phyloP scores from a whole-genome alignment of 768 basidiomycete genomes.

The Chiua virens region DNA sequence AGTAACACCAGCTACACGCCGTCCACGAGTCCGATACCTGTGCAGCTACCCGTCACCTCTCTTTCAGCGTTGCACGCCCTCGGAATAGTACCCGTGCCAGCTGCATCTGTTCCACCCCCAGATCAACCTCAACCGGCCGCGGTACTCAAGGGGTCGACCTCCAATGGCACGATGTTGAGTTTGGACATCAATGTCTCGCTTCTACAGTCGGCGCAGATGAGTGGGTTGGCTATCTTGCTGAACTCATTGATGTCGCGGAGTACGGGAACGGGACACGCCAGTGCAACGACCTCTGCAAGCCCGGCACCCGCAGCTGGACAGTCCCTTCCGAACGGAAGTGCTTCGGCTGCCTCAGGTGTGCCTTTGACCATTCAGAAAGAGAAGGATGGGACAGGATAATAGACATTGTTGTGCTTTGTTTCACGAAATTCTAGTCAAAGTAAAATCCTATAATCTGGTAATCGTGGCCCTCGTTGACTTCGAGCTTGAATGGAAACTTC shows the following conservation, averaged over 20 bases:
- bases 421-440: slow-evolving; percentile 7
- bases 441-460: background rate
- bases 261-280: slow-evolving; percentile 22
- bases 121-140: slow-evolving; percentile 71
- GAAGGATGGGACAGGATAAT: slow-evolving; percentile 22
- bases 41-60: slow-evolving; percentile 66
- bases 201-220: slow-evolving; percentile 75
- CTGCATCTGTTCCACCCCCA: slow-evolving; percentile 48
- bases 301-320: slow-evolving; percentile 13
- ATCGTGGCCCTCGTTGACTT: background rate
- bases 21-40: slow-evolving; percentile 46
- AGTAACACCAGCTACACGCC: slow-evolving; percentile 28
- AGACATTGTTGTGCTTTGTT: slow-evolving; percentile 14
- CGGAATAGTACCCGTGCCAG: slow-evolving; percentile 72
- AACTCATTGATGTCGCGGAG: slow-evolving; percentile 66
- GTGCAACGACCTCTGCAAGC: slow-evolving; percentile 3
- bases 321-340: slow-evolving; percentile 12
- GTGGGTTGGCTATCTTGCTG: slow-evolving; percentile 66
- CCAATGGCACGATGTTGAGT: slow-evolving; percentile 69
- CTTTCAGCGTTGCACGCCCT: slow-evolving; percentile 62
- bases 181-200: slow-evolving; percentile 78
- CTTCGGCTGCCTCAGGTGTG: slow-evolving; percentile 5
- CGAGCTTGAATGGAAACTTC: background rate
- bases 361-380: slow-evolving; percentile 17
- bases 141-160: slow-evolving; percentile 69